Evolutionary conservation across 305 asterid genomes (phyloP).

Genomic region (Andrographis paniculata): DNA sequence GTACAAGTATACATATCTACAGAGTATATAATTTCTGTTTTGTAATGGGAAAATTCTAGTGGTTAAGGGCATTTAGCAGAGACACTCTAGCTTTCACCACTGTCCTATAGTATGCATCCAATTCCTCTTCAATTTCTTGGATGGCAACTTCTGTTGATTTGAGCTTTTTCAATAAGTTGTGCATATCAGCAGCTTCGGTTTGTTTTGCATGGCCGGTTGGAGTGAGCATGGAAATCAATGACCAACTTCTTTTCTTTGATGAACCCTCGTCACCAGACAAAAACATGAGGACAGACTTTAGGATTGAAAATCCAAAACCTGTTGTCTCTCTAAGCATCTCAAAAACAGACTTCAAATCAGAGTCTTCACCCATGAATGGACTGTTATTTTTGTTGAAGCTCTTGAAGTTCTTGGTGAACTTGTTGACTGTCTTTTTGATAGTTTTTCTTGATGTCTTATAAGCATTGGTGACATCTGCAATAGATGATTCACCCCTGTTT

Average conservation of each 20-base stretch:
- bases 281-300: slow-evolving; percentile 10
- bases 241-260: slow-evolving; percentile 17
- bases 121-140: no score
- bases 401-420: slow-evolving; percentile 21
- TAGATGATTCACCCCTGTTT: slow-evolving; percentile 3
- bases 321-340: neutral
- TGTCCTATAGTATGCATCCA: no score
- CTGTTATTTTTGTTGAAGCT: slow-evolving; percentile 7
- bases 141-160: no score
- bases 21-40: neutral
- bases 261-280: slow-evolving; percentile 13
- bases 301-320: neutral
- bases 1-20: neutral
- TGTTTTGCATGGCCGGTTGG: neutral
- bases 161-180: neutral
- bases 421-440: slow-evolving; percentile 21
- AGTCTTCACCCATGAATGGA: neutral
- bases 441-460: slow-evolving; percentile 21
- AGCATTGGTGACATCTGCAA: slow-evolving; percentile 12
- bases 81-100: no score
- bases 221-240: slow-evolving; percentile 18
- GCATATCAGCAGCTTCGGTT: no score
- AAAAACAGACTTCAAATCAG: slow-evolving; percentile 9
- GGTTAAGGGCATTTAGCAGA: neutral
- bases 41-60: no score